These are phyloP conservation scores for Cercospora citrullina DNA, from an alignment of 2,329 filamentous ascomycete species.

Conservation along the genomic window DNA sequence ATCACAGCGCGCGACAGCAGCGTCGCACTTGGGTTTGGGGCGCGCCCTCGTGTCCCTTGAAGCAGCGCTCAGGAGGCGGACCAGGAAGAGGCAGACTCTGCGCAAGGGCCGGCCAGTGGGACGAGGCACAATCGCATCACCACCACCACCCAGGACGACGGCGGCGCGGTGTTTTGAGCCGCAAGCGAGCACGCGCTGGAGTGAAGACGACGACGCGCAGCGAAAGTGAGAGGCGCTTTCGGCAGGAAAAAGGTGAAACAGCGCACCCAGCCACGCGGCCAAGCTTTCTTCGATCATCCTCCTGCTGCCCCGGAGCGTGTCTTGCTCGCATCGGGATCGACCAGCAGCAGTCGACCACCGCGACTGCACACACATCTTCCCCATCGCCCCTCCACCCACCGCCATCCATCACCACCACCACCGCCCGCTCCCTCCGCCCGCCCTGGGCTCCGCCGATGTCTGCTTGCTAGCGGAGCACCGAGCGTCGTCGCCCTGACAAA, in stretches of 20 bases:
- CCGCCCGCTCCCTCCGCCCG: neutral
- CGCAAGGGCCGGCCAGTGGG: conserved; percentile 1
- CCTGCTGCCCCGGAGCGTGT: neutral
- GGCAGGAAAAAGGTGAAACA: neutral
- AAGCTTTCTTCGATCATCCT: neutral
- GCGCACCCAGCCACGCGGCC: conserved; percentile 1
- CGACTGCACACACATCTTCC: conserved; percentile 6
- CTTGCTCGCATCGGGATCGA: neutral
- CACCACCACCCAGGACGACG: neutral
- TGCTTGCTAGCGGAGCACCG: conserved; percentile 6
- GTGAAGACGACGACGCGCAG: neutral
- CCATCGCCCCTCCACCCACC: neutral
- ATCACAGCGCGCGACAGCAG: conserved; percentile 5
- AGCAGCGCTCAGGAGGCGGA: conserved; percentile 13
- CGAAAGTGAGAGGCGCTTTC: neutral
- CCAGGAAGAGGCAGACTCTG: conserved; percentile 10
- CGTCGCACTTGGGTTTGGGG: conserved; percentile 11
- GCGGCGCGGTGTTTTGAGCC: neutral
- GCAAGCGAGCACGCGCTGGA: neutral
- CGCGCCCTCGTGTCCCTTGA: neutral
- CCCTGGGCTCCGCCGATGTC: conserved; percentile 7
- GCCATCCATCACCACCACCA: conserved; percentile 4
- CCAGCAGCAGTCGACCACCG: conserved; percentile 7
- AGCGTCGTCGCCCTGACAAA: conserved; percentile 5
- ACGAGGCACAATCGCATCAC: neutral